Base-by-base conservation (phyloP, 148 eudicot species). In the Polygonum aviculare region DNA sequence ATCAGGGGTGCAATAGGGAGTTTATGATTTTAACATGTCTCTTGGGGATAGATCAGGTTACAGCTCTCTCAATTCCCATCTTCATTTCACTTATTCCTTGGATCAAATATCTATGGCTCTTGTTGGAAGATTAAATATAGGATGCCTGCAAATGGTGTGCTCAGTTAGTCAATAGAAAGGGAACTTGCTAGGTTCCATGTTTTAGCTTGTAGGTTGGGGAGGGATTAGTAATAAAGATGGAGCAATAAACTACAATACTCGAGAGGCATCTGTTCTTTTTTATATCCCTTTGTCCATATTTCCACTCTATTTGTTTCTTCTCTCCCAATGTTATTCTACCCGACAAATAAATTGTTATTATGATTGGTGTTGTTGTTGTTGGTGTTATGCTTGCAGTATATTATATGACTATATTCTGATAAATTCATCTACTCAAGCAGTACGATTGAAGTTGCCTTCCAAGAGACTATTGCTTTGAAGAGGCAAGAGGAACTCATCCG, bases 401-500 rank as follows among this genome's bases (percentile, higher is more conserved):
- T 60, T 60, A 22, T 60, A 18, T 8, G 63, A 31, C 38, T 33
- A 7, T 14, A 2, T 12, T 35, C 72, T 38, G 5, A 67, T 15
- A 67, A 12, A 14, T 35, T 67, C 3, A 2, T 60, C 72, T 78
- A 55, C 16, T 45, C 33, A 81, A 83, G 89, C 88, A 93, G 94
- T 84, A 96, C 91, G 82, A 91, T 96, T 82, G 99, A 96, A 83
- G 93, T 83, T 50, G 90, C 99, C 19, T 96, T 93, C 84, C 97
- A 93, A 75, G 99, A 96, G 81, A 98, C 97, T 84, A 89, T 96
- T 84, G 91, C 99, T 47, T 83, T 96, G 81, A 91, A 86, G 90
- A 89, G 96, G 90, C 99, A 96, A 84, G 99, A 96, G 79, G 99
- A 96, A 78, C 99, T 96, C 78, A 96, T 93, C 76, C 98, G 97